Conservation (phyloP, 306 rosid genomes). For the Cucurbita argyrosperma region DNA sequence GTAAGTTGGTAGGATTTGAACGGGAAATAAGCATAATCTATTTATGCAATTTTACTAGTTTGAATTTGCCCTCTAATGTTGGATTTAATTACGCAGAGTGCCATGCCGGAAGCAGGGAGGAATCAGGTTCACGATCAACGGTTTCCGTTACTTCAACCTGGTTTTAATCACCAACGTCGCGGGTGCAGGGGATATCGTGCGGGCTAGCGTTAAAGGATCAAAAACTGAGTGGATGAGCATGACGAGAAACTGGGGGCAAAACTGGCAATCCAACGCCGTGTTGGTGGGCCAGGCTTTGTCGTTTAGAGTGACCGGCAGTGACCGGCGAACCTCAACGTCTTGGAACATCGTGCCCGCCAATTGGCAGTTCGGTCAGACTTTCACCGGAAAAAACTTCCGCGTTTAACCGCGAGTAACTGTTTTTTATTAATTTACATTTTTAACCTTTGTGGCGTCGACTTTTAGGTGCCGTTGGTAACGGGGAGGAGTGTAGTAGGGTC, state of each 20-base stretch:
- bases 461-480: background rate
- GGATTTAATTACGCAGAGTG: conserved; percentile 42
- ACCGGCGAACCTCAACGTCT: conserved; percentile 73
- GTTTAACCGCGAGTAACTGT: conserved; percentile 21
- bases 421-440: background rate
- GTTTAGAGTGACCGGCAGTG: conserved; percentile 66
- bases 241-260: conserved; percentile 98
- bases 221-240: conserved; percentile 65
- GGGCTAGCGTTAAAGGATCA: conserved; percentile 59
- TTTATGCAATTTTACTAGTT: too few relatives aligned
- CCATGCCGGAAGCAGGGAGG: conserved; percentile 91
- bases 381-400: conserved; percentile 75
- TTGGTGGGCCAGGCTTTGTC: conserved; percentile 73
- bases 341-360: conserved; percentile 68
- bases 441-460: background rate
- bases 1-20: conserved; percentile 9
- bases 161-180: conserved; percentile 82
- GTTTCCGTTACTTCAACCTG: conserved; percentile 83
- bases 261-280: conserved; percentile 90
- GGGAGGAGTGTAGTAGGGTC: background rate
- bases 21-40: too few relatives aligned
- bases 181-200: conserved; percentile 86
- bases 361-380: conserved; percentile 98
- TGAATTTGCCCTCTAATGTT: background rate
- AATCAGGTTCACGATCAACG: conserved; percentile 64